phyloP scores from a whole-genome alignment of 768 basidiomycete species.

The Macrolepiota albuminosa region DNA sequence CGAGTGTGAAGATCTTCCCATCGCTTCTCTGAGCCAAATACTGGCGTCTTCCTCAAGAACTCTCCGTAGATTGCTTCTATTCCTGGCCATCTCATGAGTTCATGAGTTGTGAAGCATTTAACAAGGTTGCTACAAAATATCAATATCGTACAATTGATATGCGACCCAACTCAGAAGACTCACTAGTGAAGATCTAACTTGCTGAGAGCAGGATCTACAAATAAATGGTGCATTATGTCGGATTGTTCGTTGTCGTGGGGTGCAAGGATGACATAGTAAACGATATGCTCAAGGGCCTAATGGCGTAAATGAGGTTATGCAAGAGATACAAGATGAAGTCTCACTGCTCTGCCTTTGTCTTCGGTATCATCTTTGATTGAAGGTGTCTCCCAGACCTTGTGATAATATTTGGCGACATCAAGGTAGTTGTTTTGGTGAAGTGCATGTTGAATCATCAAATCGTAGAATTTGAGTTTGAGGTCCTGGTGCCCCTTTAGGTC shows the following conservation, averaged over 20 bases:
- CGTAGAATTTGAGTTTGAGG: slow-evolving; percentile 93
- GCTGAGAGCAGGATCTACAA: slow-evolving; percentile 67
- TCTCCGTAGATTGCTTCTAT: slow-evolving; percentile 86
- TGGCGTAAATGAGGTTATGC: slow-evolving; percentile 8
- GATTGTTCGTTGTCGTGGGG: slow-evolving; percentile 96
- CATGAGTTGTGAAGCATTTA: slow-evolving; percentile 89
- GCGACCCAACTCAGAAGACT: slow-evolving; percentile 15
- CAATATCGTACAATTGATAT: slow-evolving; percentile 9
- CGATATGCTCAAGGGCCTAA: slow-evolving; percentile 90
- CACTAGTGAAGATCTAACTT: slow-evolving; percentile 87
- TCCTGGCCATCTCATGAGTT: slow-evolving; percentile 96
- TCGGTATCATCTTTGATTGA: slow-evolving; percentile 81
- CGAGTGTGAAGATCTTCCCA: slow-evolving; percentile 96
- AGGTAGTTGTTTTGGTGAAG: slow-evolving; percentile 82
- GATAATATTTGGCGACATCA: slow-evolving; percentile 91
- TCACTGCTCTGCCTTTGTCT: slow-evolving; percentile 63
- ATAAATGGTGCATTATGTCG: slow-evolving; percentile 91
- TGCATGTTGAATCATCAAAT: slow-evolving; percentile 94
- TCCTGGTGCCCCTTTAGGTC: slow-evolving; percentile 46
- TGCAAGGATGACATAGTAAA: slow-evolving; percentile 91
- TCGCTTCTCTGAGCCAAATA: slow-evolving; percentile 73
- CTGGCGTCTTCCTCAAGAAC: slow-evolving; percentile 71
- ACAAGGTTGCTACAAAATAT: slow-evolving; percentile 69
- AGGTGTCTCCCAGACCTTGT: slow-evolving; percentile 97
- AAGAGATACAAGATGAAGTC: slow-evolving; percentile 18